phyloP scores from a whole-genome alignment of 305 asterid species.

The Plantago lanceolata region DNA sequence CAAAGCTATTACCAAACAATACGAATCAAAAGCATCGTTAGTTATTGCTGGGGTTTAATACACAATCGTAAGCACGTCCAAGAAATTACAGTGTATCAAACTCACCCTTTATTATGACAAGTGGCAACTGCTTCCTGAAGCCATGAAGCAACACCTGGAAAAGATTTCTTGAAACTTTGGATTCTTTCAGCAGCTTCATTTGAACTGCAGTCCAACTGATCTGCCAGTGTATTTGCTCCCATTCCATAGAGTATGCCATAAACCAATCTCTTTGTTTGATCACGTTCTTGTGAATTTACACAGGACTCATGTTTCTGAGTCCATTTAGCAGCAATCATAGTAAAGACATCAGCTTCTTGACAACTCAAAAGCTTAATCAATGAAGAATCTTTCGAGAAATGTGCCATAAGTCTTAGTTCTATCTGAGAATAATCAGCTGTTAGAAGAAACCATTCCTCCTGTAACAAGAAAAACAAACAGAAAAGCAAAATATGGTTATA shows the following conservation, averaged over 20 bases:
- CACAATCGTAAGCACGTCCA: constrained; percentile 15
- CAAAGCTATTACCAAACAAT: constrained; percentile 12
- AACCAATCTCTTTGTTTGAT: constrained; percentile 84
- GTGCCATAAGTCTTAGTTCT: constrained; percentile 97
- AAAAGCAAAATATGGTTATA: constrained; percentile 26
- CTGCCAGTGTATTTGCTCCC: constrained; percentile 84
- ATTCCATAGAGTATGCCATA: constrained; percentile 94
- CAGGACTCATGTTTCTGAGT: constrained; percentile 54
- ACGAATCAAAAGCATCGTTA: constrained; percentile 7
- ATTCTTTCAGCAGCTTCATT: constrained; percentile 84
- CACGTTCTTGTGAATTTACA: constrained; percentile 77
- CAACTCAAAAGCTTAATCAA: constrained; percentile 61
- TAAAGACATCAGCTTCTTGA: constrained; percentile 76
- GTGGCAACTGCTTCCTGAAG: constrained; percentile 79
- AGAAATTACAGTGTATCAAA: constrained; percentile 16
- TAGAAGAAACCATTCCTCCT: constrained; percentile 90
- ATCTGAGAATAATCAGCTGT: constrained; percentile 97
- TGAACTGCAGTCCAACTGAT: constrained; percentile 73
- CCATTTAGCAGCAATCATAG: constrained; percentile 93
- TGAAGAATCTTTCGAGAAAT: constrained; percentile 79
- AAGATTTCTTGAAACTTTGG: constrained; percentile 66
- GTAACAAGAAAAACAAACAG: constrained; percentile 36
- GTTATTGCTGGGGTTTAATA: constrained; percentile 4
- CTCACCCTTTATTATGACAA: constrained; percentile 88
- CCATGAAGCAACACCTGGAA: constrained; percentile 92